phyloP scores from a whole-genome alignment of 148 eudicot genomes.

The Fagopyrum tataricum region DNA sequence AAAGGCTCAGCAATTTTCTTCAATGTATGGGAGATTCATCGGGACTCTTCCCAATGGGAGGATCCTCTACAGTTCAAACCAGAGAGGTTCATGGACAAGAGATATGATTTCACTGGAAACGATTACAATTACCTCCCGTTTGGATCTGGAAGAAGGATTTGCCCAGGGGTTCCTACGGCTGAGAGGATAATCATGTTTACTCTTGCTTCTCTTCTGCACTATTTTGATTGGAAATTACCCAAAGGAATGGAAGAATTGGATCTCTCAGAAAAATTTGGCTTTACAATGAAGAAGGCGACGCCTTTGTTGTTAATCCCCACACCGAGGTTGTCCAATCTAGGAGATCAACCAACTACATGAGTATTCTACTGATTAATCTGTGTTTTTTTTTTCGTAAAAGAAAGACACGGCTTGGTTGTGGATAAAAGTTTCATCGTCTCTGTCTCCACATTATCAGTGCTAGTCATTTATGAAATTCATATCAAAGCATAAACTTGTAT shows the following conservation, averaged over 20 bases:
- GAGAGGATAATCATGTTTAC: constrained; percentile 30
- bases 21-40: constrained; percentile 53
- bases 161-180: constrained; percentile 35
- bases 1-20: constrained; percentile 53
- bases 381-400: neutral
- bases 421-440: too few relatives aligned
- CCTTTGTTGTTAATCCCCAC: constrained; percentile 43
- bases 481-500: too few relatives aligned
- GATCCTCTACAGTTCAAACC: constrained; percentile 52
- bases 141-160: constrained; percentile 66
- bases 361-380: neutral
- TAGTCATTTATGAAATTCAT: too few relatives aligned
- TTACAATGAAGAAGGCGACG: constrained; percentile 35
- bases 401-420: too few relatives aligned
- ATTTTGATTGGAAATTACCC: constrained; percentile 56
- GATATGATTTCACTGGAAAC: constrained; percentile 44
- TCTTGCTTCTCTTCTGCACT: constrained; percentile 51
- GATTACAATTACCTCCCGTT: constrained; percentile 50
- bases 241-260: constrained; percentile 32
- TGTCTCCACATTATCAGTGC: too few relatives aligned
- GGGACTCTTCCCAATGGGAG: constrained; percentile 52
- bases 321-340: constrained; percentile 32
- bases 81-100: constrained; percentile 44
- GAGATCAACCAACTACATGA: neutral
- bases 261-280: constrained; percentile 48